These are phyloP conservation scores for Globisporangium camurandrum DNA, from an alignment of 352 stramenopile genomes.

Conservation along the genomic window DNA sequence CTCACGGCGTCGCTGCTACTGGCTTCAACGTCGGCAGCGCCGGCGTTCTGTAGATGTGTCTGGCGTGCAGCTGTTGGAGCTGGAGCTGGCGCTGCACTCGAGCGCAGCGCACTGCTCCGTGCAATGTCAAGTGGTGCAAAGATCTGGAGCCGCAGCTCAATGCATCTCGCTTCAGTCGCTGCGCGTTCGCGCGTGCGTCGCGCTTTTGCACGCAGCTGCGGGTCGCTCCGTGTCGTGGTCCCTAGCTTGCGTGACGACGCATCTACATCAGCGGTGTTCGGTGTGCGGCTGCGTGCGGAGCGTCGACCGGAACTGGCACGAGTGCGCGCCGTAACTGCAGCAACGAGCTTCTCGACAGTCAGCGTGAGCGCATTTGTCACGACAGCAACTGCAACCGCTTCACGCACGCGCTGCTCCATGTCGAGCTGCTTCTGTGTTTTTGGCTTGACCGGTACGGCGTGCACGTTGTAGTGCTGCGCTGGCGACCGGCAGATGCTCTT, in stretches of 20 bases:
- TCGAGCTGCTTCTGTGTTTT: conserved; percentile 40
- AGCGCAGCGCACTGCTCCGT: not conserved
- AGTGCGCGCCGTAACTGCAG: not conserved
- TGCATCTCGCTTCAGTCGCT: conserved; percentile 23
- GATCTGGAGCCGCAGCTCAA: conserved; percentile 34
- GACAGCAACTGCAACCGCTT: conserved; percentile 18
- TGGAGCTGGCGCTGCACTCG: too few species aligned
- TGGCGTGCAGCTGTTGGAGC: too few species aligned
- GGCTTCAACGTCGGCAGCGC: too few species aligned
- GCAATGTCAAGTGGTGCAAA: conserved; percentile 26
- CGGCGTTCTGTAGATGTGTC: too few species aligned
- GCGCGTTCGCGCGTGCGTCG: conserved; percentile 20
- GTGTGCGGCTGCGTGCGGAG: conserved; percentile 4
- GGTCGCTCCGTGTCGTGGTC: not conserved
- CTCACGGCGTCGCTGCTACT: too few species aligned
- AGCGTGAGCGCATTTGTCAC: conserved; percentile 26
- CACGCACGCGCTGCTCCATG: conserved; percentile 16
- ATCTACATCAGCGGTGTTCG: not conserved
- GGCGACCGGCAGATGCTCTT: conserved; percentile 35
- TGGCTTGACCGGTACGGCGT: conserved; percentile 32
- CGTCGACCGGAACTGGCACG: not conserved
- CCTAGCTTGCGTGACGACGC: not conserved
- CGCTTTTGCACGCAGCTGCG: conserved; percentile 7
- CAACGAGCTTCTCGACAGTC: conserved; percentile 30
- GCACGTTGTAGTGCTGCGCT: conserved; percentile 43